Conservation (phyloP, 177 flowering plant genomes). For the Telopea speciosissima region DNA sequence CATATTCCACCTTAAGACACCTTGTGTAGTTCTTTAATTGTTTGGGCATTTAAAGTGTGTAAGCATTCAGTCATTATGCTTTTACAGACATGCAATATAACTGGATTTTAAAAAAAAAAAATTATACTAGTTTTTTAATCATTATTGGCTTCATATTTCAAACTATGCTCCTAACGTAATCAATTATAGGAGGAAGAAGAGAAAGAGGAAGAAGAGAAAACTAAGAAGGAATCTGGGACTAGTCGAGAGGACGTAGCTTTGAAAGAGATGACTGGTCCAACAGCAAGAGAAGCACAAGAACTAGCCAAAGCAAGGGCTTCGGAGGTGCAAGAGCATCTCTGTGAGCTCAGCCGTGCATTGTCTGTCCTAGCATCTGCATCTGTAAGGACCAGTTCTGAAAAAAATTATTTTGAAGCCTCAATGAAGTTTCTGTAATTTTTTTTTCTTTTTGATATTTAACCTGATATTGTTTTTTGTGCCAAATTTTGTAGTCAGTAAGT, state of each 20-base stretch:
- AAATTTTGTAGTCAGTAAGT: slow-evolving; percentile 74
- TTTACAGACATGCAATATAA: too few species aligned
- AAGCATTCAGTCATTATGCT: too few species aligned
- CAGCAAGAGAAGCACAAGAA: slow-evolving; percentile 69
- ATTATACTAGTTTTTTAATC: background rate
- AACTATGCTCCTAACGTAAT: too few species aligned
- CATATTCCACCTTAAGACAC: too few species aligned
- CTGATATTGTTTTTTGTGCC: background rate
- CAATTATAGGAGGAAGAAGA: slow-evolving; percentile 75
- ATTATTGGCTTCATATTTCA: background rate
- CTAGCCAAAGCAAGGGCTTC: slow-evolving; percentile 45
- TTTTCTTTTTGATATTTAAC: too few species aligned
- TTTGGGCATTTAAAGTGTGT: too few species aligned
- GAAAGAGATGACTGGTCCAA: slow-evolving; percentile 68
- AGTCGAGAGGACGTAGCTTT: slow-evolving; percentile 64
- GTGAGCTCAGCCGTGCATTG: slow-evolving; percentile 80
- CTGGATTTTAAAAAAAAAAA: too few species aligned
- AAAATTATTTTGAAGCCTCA: background rate
- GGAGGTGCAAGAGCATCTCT: slow-evolving; percentile 74
- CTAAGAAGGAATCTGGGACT: slow-evolving; percentile 44
- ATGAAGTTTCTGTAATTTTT: background rate
- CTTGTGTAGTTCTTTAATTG: too few species aligned
- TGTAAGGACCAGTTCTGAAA: slow-evolving; percentile 38
- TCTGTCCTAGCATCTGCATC: slow-evolving; percentile 96
- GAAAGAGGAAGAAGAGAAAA: slow-evolving; percentile 64